Conservation (phyloP, 2,329 filamentous ascomycete species). For the Apiospora sp. region DNA sequence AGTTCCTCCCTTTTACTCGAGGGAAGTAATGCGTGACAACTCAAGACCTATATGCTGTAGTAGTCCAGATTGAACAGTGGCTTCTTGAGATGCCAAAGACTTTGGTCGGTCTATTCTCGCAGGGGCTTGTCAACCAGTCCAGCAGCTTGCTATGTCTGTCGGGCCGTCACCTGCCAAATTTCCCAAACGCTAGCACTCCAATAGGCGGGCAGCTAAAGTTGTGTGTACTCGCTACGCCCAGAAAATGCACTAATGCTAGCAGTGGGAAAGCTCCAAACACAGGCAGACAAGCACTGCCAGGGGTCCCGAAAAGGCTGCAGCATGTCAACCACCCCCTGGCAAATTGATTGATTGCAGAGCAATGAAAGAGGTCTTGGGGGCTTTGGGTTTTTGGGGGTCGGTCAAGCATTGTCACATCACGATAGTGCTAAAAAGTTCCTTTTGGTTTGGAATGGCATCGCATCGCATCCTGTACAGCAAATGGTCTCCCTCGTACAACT, state of each 20-base stretch:
- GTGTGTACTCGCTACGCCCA: neutral
- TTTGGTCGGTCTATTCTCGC: no score
- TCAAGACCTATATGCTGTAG: no score
- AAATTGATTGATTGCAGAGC: neutral
- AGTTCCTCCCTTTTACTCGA: no score
- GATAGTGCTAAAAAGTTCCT: conserved; percentile 1
- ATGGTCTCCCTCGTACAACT: neutral
- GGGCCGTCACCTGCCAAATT: conserved; percentile 20
- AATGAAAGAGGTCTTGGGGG: neutral
- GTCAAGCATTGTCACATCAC: conserved; percentile 11
- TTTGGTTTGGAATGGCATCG: neutral
- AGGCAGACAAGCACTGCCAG: neutral
- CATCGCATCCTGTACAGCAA: neutral
- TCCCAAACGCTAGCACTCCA: neutral
- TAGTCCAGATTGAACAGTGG: no score
- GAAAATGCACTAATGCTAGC: neutral
- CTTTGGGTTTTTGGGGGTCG: neutral
- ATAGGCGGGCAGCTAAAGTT: neutral
- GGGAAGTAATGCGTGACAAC: no score
- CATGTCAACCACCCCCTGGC: conserved; percentile 13
- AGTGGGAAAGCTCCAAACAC: conserved; percentile 2
- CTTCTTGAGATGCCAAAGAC: no score
- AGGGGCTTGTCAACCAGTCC: no score
- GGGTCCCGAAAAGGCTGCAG: conserved; percentile 5
- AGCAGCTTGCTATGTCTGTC: neutral